These are phyloP conservation scores for Globisporangium spinosum DNA, from an alignment of 352 stramenopile genomes.

Conservation along the genomic window DNA sequence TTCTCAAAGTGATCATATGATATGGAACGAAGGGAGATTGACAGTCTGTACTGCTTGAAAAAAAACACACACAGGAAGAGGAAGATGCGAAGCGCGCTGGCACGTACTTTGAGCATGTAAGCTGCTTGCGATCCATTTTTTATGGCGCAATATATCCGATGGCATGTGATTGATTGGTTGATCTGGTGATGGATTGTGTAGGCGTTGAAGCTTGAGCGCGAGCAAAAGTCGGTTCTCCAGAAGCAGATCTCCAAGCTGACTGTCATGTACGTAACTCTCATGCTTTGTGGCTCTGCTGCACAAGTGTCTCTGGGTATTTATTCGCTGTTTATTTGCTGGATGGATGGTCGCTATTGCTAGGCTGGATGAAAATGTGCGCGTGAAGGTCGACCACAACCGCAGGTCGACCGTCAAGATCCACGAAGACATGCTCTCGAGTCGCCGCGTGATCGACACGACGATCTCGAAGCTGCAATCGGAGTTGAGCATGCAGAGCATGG, in stretches of 20 bases:
- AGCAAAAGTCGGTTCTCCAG: conserved; percentile 68
- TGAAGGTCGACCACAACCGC: conserved; percentile 30
- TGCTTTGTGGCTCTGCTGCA: neutral
- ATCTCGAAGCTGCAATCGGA: conserved; percentile 71
- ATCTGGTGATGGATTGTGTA: conserved; percentile 7
- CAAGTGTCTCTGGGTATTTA: neutral
- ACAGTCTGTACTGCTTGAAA: no score
- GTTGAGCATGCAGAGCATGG: conserved; percentile 46
- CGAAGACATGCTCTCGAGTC: conserved; percentile 84
- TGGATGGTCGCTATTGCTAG: conserved; percentile 10
- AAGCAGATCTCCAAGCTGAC: conserved; percentile 80
- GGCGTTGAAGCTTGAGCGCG: conserved; percentile 74
- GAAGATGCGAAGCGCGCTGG: conserved; percentile 83
- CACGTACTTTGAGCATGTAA: conserved; percentile 82
- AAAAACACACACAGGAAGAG: conserved; percentile 53
- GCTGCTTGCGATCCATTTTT: neutral
- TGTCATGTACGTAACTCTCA: conserved; percentile 36
- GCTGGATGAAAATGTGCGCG: conserved; percentile 41
- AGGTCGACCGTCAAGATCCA: conserved; percentile 55
- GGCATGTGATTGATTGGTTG: neutral
- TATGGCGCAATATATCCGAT: no score
- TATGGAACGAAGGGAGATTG: neutral
- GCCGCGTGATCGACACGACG: conserved; percentile 80
- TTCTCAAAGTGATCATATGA: no score
- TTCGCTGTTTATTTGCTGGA: neutral